Percentiles rank a stretch among this genome's conserved stretches.
phyloP scores from a whole-genome alignment of 768 basidiomycete genomes.

The Russula earlei region DNA sequence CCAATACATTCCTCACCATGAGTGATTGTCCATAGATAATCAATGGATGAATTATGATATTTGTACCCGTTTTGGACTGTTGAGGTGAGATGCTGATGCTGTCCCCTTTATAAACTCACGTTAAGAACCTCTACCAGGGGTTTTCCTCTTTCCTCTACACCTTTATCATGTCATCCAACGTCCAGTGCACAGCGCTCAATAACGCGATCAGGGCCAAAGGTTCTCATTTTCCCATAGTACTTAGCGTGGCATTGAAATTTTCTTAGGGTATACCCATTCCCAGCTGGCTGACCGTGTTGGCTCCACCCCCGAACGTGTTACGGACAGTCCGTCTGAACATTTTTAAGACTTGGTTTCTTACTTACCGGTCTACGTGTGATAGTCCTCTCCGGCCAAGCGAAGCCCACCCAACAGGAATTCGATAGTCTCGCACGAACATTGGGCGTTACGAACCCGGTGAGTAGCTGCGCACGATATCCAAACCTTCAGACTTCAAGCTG shows the following conservation, averaged over 20 bases:
- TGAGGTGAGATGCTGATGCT: not conserved
- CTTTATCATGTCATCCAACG: conserved; percentile 37
- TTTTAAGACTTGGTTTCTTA: not conserved
- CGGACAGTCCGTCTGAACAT: conserved; percentile 34
- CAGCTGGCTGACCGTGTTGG: conserved; percentile 41
- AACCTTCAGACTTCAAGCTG: not conserved
- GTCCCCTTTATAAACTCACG: not conserved
- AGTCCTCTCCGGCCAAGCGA: conserved; percentile 41
- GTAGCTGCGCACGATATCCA: conserved; percentile 7
- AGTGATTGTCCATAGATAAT: not conserved
- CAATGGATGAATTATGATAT: not conserved
- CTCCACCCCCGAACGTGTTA: conserved; percentile 37
- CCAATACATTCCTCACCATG: too few species aligned
- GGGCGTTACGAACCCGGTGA: conserved; percentile 31
- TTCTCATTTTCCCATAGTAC: conserved; percentile 20
- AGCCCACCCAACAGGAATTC: conserved; percentile 43
- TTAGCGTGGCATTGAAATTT: not conserved
- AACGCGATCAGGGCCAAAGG: conserved; percentile 42
- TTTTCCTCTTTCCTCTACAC: not conserved
- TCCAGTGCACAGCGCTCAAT: conserved; percentile 50
- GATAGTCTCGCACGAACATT: conserved; percentile 36
- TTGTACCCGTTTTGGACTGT: not conserved
- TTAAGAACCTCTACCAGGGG: too few species aligned
- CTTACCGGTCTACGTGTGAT: not conserved
- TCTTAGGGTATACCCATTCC: conserved; percentile 39